Conservation (phyloP, 495 filamentous ascomycete genomes). For the Penicillium coprophilum region DNA sequence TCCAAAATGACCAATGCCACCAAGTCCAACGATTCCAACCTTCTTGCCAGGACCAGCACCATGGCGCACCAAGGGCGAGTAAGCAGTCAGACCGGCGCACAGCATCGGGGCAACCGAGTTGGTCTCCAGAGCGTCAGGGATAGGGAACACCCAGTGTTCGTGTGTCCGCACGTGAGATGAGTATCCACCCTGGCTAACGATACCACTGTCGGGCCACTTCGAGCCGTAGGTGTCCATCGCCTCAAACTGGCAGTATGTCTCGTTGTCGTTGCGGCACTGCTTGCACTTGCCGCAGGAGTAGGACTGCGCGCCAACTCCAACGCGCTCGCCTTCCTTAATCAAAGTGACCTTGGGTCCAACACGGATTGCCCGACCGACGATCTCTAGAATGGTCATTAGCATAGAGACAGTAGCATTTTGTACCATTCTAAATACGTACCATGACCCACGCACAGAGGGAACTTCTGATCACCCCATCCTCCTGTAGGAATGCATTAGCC, state of each 20-base stretch:
- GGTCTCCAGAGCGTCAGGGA: conserved; percentile 69
- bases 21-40: conserved; percentile 75
- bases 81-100: conserved; percentile 83
- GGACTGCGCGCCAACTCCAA: conserved; percentile 77
- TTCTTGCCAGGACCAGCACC: conserved; percentile 77
- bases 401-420: background rate
- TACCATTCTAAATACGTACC: conserved; percentile 25
- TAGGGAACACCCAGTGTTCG: conserved; percentile 73
- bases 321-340: conserved; percentile 72
- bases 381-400: conserved; percentile 41
- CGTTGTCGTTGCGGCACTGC: conserved; percentile 68
- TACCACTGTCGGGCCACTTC: conserved; percentile 61
- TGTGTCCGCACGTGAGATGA: conserved; percentile 71
- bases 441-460: conserved; percentile 72
- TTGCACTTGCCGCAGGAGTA: conserved; percentile 69
- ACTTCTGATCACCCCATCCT: conserved; percentile 70
- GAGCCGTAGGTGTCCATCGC: conserved; percentile 64
- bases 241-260: conserved; percentile 73
- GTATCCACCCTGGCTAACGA: conserved; percentile 64
- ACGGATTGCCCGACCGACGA: conserved; percentile 68
- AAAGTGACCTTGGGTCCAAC: conserved; percentile 66
- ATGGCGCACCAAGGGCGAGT: conserved; percentile 72
- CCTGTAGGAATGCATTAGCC: conserved; percentile 27
- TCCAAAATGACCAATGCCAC: conserved; percentile 75
- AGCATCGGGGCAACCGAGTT: conserved; percentile 80